A percentile compares a stretch with the other conserved stretches of the same genome.
phyloP scores from a whole-genome alignment of 495 filamentous ascomycete genomes.

The Podospora australis region DNA sequence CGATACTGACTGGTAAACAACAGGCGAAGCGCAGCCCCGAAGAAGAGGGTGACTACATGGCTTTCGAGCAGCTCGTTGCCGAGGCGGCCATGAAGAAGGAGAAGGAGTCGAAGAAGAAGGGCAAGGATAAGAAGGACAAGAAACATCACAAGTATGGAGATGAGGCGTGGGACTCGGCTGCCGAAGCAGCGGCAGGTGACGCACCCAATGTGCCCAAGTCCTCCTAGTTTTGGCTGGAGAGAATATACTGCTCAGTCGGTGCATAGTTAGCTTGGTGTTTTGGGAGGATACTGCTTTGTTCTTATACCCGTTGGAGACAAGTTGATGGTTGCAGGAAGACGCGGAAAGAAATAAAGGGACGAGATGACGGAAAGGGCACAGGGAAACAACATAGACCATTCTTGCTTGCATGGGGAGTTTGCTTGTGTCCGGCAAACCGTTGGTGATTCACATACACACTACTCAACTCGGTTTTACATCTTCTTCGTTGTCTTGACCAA shows the following conservation, averaged over 20 bases:
- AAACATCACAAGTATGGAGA: constrained; percentile 43
- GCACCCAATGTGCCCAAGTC: constrained; percentile 40
- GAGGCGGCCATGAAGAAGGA: constrained; percentile 94
- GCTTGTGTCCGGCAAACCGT: no score
- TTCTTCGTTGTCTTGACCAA: no score
- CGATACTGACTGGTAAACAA: background rate
- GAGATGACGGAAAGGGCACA: background rate
- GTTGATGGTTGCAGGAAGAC: background rate
- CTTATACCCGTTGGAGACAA: constrained; percentile 4
- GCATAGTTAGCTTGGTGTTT: background rate
- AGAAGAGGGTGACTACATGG: constrained; percentile 98
- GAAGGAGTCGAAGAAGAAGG: constrained; percentile 67
- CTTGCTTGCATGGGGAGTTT: no score
- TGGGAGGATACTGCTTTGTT: background rate
- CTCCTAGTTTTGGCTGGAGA: background rate
- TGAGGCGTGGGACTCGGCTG: constrained; percentile 21
- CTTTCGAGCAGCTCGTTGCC: constrained; percentile 95
- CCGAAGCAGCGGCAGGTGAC: constrained; percentile 31
- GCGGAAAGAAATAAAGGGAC: background rate
- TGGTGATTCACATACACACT: background rate
- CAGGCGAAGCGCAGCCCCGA: constrained; percentile 88
- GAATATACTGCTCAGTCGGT: background rate
- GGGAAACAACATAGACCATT: no score
- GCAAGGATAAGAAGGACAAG: constrained; percentile 61
- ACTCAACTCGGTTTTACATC: background rate